These are phyloP conservation scores for Aspergillus nanangensis DNA, from an alignment of 495 filamentous ascomycete genomes.

Conservation along the genomic window DNA sequence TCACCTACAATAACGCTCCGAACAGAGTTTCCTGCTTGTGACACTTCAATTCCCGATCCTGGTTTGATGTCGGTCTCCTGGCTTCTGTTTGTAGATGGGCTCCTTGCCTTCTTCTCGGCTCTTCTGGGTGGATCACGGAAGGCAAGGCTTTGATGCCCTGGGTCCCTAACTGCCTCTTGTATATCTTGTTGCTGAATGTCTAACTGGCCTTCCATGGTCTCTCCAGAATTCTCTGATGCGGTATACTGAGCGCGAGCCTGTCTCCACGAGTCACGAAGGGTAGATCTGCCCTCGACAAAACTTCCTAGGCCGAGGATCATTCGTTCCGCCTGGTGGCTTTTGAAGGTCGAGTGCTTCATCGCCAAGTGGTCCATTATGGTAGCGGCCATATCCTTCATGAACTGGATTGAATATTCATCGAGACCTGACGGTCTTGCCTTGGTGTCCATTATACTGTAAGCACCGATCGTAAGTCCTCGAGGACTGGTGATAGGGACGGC, in stretches of 20 bases:
- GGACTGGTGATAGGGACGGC: slow-evolving; percentile 56
- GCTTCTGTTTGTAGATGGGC: not conserved
- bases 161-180: slow-evolving; percentile 12
- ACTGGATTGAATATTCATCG: slow-evolving; percentile 12
- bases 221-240: slow-evolving; percentile 6
- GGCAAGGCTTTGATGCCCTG: too few species aligned
- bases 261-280: slow-evolving; percentile 21
- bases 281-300: slow-evolving; percentile 25
- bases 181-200: slow-evolving; percentile 19
- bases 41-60: too few species aligned
- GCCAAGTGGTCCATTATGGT: slow-evolving; percentile 24
- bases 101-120: too few species aligned
- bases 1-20: slow-evolving; percentile 7
- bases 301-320: slow-evolving; percentile 30
- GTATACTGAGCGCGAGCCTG: slow-evolving; percentile 11
- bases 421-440: slow-evolving; percentile 22
- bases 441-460: slow-evolving; percentile 53
- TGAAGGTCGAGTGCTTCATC: slow-evolving; percentile 1
- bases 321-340: slow-evolving; percentile 14
- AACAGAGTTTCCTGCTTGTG: not conserved
- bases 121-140: too few species aligned
- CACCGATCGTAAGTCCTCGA: slow-evolving; percentile 56
- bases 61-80: too few species aligned
- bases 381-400: slow-evolving; percentile 29
- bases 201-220: slow-evolving; percentile 16